These are phyloP conservation scores for Penicillium coprophilum DNA, from an alignment of 495 filamentous ascomycete genomes.

Conservation along the genomic window DNA sequence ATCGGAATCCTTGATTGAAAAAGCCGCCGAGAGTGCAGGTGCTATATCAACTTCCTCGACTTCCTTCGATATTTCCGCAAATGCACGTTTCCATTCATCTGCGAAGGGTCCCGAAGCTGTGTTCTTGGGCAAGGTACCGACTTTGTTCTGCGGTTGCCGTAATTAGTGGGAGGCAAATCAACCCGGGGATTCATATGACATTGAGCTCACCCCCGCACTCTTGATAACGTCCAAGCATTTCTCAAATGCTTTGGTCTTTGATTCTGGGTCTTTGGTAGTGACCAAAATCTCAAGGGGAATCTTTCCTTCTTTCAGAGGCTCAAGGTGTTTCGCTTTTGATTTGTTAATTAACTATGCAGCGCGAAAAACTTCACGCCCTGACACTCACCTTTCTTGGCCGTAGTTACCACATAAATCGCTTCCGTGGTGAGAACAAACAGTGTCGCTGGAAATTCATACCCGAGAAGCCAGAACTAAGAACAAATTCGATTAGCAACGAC, in stretches of 20 bases:
- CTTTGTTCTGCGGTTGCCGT: constrained; percentile 64
- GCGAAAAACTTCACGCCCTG: background rate
- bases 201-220: constrained; percentile 68
- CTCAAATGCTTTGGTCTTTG: constrained; percentile 83
- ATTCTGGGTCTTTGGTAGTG: constrained; percentile 81
- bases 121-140: constrained; percentile 84
- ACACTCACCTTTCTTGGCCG: constrained; percentile 85
- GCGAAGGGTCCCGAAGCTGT: constrained; percentile 82
- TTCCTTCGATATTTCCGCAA: constrained; percentile 72
- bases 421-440: constrained; percentile 89
- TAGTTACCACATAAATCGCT: constrained; percentile 85
- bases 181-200: background rate
- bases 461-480: constrained; percentile 90
- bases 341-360: constrained; percentile 5
- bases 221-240: constrained; percentile 84
- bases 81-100: constrained; percentile 91
- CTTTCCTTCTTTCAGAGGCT: constrained; percentile 87
- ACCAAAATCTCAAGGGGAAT: constrained; percentile 87
- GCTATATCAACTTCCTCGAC: constrained; percentile 87
- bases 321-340: constrained; percentile 79
- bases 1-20: constrained; percentile 94
- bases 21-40: constrained; percentile 74
- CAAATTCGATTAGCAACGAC: constrained; percentile 15
- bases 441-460: constrained; percentile 97
- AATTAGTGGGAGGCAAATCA: background rate